Evolutionary conservation across 495 filamentous ascomycete species (phyloP), one percentile per base, ranked within the genome.

Genomic region (Aspergillus incahuasiensis): DNA sequence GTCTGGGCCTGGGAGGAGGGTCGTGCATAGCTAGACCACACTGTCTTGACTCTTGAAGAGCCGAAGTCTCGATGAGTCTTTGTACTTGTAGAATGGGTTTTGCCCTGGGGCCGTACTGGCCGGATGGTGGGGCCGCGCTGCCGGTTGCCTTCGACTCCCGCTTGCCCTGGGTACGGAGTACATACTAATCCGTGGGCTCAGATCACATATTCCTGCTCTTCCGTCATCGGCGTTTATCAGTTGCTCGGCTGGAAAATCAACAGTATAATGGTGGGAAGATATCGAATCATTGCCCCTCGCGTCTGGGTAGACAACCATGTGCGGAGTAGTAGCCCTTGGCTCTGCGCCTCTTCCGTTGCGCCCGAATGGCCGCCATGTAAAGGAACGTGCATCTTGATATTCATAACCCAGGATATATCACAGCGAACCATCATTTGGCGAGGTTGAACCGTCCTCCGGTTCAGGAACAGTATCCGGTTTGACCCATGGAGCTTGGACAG

Each of bases 111-210:
- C 38, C 32, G 35, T 53, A 30, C 49, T 58, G 57, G 54, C 45
- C 70, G 70, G 70, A 66, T 69, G 65, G 70, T 69, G 70, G 70
- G 70, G 68, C 70, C 70, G 70, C 42, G 51, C 30, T 46, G 22
- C 60, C 56, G 60, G 60, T 56, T 56, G 53, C 47, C 52, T 54
- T 54, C 38, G n/a, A 38, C 19, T 48, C 16, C 6, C 19, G 32
- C 52, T 56, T 20, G 48, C 32, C 58, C 59, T 28, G 25, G 25
- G 25, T 28, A 28, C n/a, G n/a, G n/a, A n/a, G n/a, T n/a, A n/a
- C n/a, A n/a, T n/a, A n/a, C n/a, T n/a, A n/a, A n/a, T n/a, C n/a
- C n/a, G n/a, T 30, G 9, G 28, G 28, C 28, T 30, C 28, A 30
- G 28, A 9, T 30, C 9, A 30, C 9, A 5, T 30, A 30, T 5